A percentile compares a stretch with the other conserved stretches of the same genome.
phyloP scores from a whole-genome alignment of 768 basidiomycete species.

The Termitomyces titanicus region DNA sequence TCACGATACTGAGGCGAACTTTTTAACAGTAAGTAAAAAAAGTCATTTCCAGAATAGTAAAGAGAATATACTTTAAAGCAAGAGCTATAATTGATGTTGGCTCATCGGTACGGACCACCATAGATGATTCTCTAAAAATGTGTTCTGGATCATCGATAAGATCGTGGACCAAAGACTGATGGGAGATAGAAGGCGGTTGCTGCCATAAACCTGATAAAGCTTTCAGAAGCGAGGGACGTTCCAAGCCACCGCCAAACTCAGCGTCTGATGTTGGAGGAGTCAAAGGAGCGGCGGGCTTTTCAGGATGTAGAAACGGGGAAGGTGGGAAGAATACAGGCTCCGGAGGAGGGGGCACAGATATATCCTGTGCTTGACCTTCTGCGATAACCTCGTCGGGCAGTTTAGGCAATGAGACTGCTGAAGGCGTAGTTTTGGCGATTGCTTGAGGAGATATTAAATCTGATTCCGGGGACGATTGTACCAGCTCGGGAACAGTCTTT shows the following conservation, averaged over 20 bases:
- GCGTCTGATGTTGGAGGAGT: conserved; percentile 51
- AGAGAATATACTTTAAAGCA: conserved; percentile 68
- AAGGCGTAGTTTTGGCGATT: conserved; percentile 22
- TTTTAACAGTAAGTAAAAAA: conserved; percentile 7
- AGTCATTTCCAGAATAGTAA: not conserved
- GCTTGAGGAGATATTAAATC: conserved; percentile 21
- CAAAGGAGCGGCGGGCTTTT: conserved; percentile 29
- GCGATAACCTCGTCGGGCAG: conserved; percentile 1
- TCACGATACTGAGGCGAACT: conserved; percentile 84
- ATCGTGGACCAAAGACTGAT: conserved; percentile 65
- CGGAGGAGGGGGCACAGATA: conserved; percentile 17
- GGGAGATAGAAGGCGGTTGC: conserved; percentile 43
- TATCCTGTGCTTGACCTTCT: conserved; percentile 2
- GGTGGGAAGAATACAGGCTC: conserved; percentile 44
- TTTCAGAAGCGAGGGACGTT: conserved; percentile 75
- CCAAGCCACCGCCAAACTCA: conserved; percentile 49
- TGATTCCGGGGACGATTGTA: conserved; percentile 25
- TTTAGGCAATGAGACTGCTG: conserved; percentile 14
- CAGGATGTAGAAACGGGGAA: conserved; percentile 51
- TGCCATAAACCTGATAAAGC: conserved; percentile 84
- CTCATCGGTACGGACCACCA: conserved; percentile 95
- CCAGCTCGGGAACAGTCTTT: conserved; percentile 21
- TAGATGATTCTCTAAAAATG: conserved; percentile 90
- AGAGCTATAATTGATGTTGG: conserved; percentile 98
- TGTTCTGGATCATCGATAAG: conserved; percentile 81